Evolutionary conservation across 2,329 filamentous ascomycete species (phyloP), one percentile per base, ranked within the genome.

Genomic region (Coccinonectria pachysandricola): DNA sequence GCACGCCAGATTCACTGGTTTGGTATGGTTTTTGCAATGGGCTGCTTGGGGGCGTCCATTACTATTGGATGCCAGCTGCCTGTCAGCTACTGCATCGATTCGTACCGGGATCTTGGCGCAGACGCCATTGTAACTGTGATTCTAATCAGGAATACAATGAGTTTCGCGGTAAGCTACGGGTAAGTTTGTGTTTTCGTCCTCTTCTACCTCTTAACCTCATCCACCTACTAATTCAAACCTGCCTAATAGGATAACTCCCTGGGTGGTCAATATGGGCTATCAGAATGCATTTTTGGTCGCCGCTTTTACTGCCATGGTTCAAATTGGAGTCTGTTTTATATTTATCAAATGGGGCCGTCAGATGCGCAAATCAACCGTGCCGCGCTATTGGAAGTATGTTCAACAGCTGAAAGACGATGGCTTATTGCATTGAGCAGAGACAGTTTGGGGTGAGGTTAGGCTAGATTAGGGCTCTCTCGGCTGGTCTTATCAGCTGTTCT

Each of bases 11-110:
- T 59, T 4, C 56, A 60, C 30, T 59, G 54, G 54, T 53, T 58
- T 24, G 56, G 52, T 3, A 45, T 58, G 8, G 35, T 57, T 5
- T 45, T 57, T 17, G 56, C 53, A 15, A 59, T 59, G 51, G 48
- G 20, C 8, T 7, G 7, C 11, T 7, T 12, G 7, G 20, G 7
- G 8, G 20, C 7, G 6, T 21, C 20, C 20, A 21, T 7, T 10
- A 10, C 17, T 19, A 19, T 19, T 19, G 17, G 7, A 7, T 19
- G 17, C 17, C 17, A 7, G 7, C 7, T 19, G 17, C 7, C 17
- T 10, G 7, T 19, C 10, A 10, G 7, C 7, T 19, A 19, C 10
- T 7, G 7, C 17, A 19, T 19, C 10, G 17, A 10, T 10, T 19
- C 17, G 7, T 19, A 19, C 17, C 17, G 17, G 7, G 17, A 19